A percentile compares a stretch with the other conserved stretches of the same genome.
phyloP scores from a whole-genome alignment of 768 basidiomycete genomes.

The Russula lepida region DNA sequence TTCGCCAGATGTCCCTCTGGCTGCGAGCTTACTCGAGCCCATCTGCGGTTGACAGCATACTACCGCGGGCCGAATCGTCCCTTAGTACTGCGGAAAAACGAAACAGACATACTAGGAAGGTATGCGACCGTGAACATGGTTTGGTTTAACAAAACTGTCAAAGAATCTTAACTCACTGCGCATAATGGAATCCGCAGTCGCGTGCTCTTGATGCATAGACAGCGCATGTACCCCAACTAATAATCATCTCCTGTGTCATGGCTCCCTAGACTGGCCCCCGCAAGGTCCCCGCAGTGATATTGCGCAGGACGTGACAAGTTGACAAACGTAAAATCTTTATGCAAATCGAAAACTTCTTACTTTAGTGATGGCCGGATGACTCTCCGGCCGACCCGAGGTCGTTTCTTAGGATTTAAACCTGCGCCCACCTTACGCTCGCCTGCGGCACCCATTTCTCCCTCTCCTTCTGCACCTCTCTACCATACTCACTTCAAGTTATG shows the following conservation, averaged over 20 bases:
- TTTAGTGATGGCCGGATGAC: background rate
- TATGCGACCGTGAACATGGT: background rate
- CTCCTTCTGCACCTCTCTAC: too few relatives aligned
- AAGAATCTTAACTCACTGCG: background rate
- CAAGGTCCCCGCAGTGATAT: background rate
- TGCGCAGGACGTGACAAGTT: background rate
- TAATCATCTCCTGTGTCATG: background rate
- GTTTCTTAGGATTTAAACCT: background rate
- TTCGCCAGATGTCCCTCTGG: background rate
- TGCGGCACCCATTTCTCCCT: background rate
- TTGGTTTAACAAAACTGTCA: too few relatives aligned
- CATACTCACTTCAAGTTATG: background rate
- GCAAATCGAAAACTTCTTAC: background rate
- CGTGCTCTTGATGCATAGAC: background rate
- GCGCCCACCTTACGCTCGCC: background rate
- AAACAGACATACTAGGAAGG: background rate
- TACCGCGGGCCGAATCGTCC: too few relatives aligned
- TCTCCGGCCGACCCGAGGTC: background rate
- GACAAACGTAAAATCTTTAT: background rate
- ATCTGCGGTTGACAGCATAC: background rate
- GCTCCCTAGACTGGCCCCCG: background rate
- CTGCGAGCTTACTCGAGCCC: background rate
- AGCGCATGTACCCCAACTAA: background rate
- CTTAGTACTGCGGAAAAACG: background rate
- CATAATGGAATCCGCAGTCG: background rate